Percentiles rank a stretch among this genome's conserved stretches.
Evolutionary conservation across 805 yeast species (phyloP).

Genomic region (Blastobotrys chiropterorum): DNA sequence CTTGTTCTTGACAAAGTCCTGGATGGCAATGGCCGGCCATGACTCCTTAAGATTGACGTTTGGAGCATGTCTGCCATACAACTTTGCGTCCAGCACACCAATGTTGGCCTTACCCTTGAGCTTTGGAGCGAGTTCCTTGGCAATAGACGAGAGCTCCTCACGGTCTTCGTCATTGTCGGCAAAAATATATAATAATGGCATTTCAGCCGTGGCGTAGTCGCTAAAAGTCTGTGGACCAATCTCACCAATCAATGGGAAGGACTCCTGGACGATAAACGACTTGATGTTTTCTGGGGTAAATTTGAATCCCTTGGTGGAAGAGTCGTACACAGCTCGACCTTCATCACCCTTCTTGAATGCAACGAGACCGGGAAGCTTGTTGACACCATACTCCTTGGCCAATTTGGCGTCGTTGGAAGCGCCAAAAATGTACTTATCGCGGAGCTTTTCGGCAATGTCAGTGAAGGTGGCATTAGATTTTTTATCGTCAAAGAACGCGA

Average conservation of each 20-base stretch:
- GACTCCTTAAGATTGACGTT: conserved; percentile 76
- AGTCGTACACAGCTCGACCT: conserved; percentile 26
- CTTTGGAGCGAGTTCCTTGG: conserved; percentile 62
- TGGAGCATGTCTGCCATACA: conserved; percentile 81
- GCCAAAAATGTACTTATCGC: conserved; percentile 61
- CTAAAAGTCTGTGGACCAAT: conserved; percentile 73
- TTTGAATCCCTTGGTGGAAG: conserved; percentile 21
- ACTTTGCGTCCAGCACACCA: conserved; percentile 78
- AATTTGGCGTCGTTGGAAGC: conserved; percentile 37
- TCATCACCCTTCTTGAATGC: conserved; percentile 35
- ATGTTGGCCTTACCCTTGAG: conserved; percentile 77
- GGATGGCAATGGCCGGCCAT: conserved; percentile 88
- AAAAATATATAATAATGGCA: conserved; percentile 87
- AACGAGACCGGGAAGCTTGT: conserved; percentile 43
- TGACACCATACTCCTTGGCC: conserved; percentile 36
- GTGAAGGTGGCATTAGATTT: conserved; percentile 52
- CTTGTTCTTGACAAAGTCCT: conserved; percentile 57
- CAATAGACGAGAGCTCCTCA: conserved; percentile 43
- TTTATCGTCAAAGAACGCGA: conserved; percentile 50
- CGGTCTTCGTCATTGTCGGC: conserved; percentile 65
- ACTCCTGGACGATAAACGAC: conserved; percentile 52
- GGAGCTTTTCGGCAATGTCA: conserved; percentile 53
- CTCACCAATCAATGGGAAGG: conserved; percentile 83
- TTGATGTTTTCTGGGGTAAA: conserved; percentile 36
- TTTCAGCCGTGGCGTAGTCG: conserved; percentile 59